Percentiles rank a stretch among this genome's conserved stretches.
These are phyloP conservation scores for California macrophylla DNA, from an alignment of 441 rosid genomes.

Conservation along the genomic window DNA sequence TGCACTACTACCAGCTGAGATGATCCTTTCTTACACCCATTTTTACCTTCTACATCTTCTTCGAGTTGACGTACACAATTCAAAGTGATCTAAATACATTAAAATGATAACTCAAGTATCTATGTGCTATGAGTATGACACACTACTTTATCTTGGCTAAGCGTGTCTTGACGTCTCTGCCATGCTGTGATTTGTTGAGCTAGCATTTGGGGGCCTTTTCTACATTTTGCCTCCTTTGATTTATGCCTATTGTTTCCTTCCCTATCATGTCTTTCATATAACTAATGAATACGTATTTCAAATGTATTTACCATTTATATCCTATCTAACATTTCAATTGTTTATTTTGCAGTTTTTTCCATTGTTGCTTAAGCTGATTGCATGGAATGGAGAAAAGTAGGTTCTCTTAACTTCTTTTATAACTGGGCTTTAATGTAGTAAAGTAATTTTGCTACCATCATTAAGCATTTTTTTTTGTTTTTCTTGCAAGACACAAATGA, in stretches of 20 bases:
- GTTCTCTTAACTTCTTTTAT: constrained; percentile 16
- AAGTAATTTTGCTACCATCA: neutral
- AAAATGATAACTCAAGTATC: neutral
- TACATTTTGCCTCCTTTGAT: neutral
- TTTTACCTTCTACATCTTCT: neutral
- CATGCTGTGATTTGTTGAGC: neutral
- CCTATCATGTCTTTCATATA: neutral
- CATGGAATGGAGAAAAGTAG: constrained; percentile 92
- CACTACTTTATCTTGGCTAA: neutral
- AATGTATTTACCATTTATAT: neutral
- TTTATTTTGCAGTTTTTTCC: constrained; percentile 71
- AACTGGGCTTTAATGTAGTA: constrained; percentile 5
- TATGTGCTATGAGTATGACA: neutral
- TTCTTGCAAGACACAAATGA: neutral
- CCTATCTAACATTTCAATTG: constrained; percentile 17
- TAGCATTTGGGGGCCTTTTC: neutral
- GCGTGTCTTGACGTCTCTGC: neutral
- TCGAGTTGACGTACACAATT: neutral
- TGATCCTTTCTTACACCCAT: neutral
- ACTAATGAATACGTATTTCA: neutral
- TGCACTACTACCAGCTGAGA: too few relatives aligned
- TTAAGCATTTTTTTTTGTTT: neutral
- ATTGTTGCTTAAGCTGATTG: constrained; percentile 81
- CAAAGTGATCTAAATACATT: neutral
- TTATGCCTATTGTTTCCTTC: neutral